Conservation (phyloP, 768 basidiomycete species). For the Astraeus odoratus region DNA sequence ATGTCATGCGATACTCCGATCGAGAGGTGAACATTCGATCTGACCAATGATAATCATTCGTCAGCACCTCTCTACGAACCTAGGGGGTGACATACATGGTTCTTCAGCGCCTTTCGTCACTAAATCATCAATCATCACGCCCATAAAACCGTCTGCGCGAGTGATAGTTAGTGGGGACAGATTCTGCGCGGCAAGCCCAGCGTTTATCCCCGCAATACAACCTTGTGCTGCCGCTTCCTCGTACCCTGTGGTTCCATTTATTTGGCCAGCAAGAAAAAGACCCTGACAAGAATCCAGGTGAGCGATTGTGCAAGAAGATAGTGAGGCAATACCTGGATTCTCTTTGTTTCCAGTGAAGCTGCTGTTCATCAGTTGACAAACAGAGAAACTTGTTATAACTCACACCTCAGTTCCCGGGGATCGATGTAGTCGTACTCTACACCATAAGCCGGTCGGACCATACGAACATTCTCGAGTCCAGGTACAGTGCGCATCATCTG, state of each 20-base stretch:
- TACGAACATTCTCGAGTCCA: constrained; percentile 78
- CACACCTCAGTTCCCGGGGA: constrained; percentile 70
- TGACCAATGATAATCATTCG: constrained; percentile 21
- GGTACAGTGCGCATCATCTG: constrained; percentile 77
- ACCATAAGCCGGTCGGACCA: constrained; percentile 83
- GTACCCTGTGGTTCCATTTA: constrained; percentile 91
- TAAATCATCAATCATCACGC: constrained; percentile 91
- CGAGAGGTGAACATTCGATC: constrained; percentile 93
- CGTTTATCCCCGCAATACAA: constrained; percentile 82
- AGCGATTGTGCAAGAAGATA: background rate
- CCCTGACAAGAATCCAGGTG: constrained; percentile 36
- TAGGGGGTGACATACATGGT: constrained; percentile 50
- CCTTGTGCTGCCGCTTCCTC: constrained; percentile 94
- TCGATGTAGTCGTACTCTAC: constrained; percentile 92
- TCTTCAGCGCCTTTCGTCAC: constrained; percentile 86
- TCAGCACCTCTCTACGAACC: background rate
- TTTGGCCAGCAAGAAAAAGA: constrained; percentile 84
- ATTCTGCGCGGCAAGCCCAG: constrained; percentile 59
- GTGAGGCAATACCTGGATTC: constrained; percentile 47
- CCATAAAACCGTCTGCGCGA: constrained; percentile 81
- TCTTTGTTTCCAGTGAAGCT: constrained; percentile 84
- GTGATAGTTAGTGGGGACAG: constrained; percentile 56
- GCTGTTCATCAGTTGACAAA: constrained; percentile 1
- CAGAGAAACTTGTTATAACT: constrained; percentile 20
- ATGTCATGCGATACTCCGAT: constrained; percentile 84